Evolutionary conservation across 805 yeast genomes (phyloP).

Genomic region (Candida parachauliodes): DNA sequence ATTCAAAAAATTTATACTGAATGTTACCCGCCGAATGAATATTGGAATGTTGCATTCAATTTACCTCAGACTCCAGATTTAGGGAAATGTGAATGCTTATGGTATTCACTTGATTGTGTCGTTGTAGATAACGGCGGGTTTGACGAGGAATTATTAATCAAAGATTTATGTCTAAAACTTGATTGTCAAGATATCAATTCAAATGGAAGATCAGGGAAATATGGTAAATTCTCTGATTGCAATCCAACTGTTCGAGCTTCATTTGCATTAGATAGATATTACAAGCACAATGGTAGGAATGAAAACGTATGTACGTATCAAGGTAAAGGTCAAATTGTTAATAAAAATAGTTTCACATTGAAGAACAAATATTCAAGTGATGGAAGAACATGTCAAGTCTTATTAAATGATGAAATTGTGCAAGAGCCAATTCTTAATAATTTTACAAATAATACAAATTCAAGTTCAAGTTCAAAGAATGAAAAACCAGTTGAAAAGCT

Average conservation of each 20-base stretch:
- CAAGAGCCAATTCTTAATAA: too few species aligned
- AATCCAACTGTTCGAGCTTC: conserved; percentile 34
- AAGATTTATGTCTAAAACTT: conserved; percentile 31
- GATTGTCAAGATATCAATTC: conserved; percentile 38
- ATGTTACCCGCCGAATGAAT: conserved; percentile 5
- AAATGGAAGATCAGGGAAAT: conserved; percentile 34
- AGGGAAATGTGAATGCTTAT: conserved; percentile 38
- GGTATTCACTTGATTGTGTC: conserved; percentile 37
- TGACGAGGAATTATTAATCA: conserved; percentile 19
- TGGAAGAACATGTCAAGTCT: conserved; percentile 24
- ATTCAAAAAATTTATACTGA: background rate
- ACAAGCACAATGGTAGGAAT: conserved; percentile 17
- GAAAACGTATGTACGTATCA: conserved; percentile 22
- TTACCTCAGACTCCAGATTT: conserved; percentile 26
- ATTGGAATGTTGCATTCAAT: conserved; percentile 12
- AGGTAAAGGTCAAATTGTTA: conserved; percentile 17
- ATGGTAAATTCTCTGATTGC: conserved; percentile 43
- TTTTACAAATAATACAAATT: too few species aligned
- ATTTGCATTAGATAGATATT: conserved; percentile 36
- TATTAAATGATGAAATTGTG: conserved; percentile 1
- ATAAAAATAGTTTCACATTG: conserved; percentile 14
- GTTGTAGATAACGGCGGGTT: conserved; percentile 21
- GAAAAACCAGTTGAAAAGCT: background rate
- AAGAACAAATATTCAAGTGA: conserved; percentile 17
- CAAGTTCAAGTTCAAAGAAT: too few species aligned